Evolutionary conservation across 2,329 filamentous ascomycete species (phyloP).

Genomic region (Calonectria hawksworthii): DNA sequence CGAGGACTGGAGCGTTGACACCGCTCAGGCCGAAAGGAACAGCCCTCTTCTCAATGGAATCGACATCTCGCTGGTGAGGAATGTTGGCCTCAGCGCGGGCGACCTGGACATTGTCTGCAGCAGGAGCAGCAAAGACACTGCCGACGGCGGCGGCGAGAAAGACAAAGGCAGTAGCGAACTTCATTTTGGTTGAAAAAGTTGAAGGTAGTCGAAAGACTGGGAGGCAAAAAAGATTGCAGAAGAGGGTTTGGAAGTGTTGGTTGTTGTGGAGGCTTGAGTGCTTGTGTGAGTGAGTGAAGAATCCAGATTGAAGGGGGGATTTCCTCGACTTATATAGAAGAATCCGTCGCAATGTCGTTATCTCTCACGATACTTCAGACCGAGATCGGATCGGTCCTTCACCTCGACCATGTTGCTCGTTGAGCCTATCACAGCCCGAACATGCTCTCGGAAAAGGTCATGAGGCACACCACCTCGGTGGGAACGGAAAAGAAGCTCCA

Average conservation of each 20-base stretch:
- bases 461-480: not conserved
- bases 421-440: not conserved
- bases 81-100: not conserved
- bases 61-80: not conserved
- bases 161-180: not conserved
- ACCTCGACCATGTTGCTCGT: not conserved
- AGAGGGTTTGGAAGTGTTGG: not conserved
- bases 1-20: not conserved
- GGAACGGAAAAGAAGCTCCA: not conserved
- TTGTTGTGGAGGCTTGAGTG: slow-evolving; percentile 5
- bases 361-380: not conserved
- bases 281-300: slow-evolving; percentile 12
- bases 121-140: not conserved
- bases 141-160: not conserved
- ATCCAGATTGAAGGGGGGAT: not conserved
- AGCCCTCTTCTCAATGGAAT: not conserved
- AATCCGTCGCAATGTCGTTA: not conserved
- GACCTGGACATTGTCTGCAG: not conserved
- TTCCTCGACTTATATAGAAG: slow-evolving; percentile 1
- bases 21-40: not conserved
- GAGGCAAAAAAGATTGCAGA: not conserved
- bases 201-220: not conserved
- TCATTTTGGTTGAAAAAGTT: not conserved
- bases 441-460: not conserved
- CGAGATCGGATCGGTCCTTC: not conserved